Evolutionary conservation across 2,329 filamentous ascomycete genomes (phyloP), one percentile per base, ranked within the genome.

Genomic region (Colletotrichum sojae): DNA sequence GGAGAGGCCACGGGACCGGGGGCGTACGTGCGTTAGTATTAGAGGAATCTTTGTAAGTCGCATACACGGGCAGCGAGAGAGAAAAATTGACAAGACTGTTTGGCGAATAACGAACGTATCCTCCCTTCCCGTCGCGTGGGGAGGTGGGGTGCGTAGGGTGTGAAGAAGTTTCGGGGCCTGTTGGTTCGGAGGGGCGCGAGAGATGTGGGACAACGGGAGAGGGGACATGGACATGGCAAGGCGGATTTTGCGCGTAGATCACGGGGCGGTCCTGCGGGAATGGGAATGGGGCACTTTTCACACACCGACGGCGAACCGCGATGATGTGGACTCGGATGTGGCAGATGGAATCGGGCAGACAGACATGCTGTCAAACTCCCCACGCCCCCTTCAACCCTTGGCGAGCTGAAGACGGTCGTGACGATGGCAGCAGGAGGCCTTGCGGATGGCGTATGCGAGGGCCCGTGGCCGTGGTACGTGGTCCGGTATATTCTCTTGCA

Each of bases 1-100:
- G 45, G 36, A 49, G 36, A 52, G 66, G 22, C 49, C 66, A 69
- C 66, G 55, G 62, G 62, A 66, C 60, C 66, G 49, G 49, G 57
- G 57, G 62, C 55, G 43, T 63, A 20, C 43, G 16, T 49, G 10
- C 27, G 22, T 59, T 60, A n/a, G 43, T 18, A 36, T 36, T 36
- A 12, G 20, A 52, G 48, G 48, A 27, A 52, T 25, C 27, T 40
- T 27, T 22, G 46, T n/a, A 49, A n/a, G 46, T 49, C 46, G 25
- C 31, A 36, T 36, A 36, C 13, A 43, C 40, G 15, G 40, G 31
- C 20, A 27, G 16, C 25, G 9, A 25, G 13, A 46, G 54, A 57
- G 36, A 6, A 36, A 25, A 25, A 25, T 25, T 25, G 22, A 25
- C 22, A 25, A 25, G 22, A 25, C 22, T 22, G 20, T 22, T 56